A percentile compares a stretch with the other conserved stretches of the same genome.
Conservation (phyloP, 1,139 yeast species). For the Saccharomyces pastorianus region DNA sequence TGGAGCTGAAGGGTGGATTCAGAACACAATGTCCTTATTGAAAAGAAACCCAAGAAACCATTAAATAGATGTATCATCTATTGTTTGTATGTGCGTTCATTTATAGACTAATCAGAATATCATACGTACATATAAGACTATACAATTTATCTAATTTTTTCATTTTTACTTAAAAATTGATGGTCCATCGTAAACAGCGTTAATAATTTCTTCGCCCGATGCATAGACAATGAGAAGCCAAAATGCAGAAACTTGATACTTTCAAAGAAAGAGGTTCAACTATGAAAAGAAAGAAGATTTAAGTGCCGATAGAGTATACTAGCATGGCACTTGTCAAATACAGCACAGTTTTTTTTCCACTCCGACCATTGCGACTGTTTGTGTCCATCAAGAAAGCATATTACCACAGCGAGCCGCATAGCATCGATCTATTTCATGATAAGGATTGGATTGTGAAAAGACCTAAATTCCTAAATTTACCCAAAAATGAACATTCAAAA, state of each 20-base stretch:
- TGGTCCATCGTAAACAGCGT: background rate
- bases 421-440: constrained; percentile 4
- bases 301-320: background rate
- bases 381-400: background rate
- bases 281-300: background rate
- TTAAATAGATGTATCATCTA: constrained; percentile 6
- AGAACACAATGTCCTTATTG: constrained; percentile 60
- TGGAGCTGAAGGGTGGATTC: constrained; percentile 89
- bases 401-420: background rate
- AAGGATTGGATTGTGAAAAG: constrained; percentile 14
- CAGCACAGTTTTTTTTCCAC: background rate
- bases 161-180: background rate
- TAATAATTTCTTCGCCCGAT: background rate
- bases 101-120: background rate
- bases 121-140: background rate
- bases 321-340: background rate
- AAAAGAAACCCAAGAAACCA: constrained; percentile 32
- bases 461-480: constrained; percentile 14
- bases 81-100: background rate
- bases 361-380: background rate
- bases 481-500: constrained; percentile 11
- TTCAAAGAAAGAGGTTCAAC: background rate
- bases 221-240: background rate
- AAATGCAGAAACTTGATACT: background rate
- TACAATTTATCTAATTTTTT: background rate